Evolutionary conservation across 495 filamentous ascomycete genomes (phyloP).

Genomic region (Trypethelium eluteriae): DNA sequence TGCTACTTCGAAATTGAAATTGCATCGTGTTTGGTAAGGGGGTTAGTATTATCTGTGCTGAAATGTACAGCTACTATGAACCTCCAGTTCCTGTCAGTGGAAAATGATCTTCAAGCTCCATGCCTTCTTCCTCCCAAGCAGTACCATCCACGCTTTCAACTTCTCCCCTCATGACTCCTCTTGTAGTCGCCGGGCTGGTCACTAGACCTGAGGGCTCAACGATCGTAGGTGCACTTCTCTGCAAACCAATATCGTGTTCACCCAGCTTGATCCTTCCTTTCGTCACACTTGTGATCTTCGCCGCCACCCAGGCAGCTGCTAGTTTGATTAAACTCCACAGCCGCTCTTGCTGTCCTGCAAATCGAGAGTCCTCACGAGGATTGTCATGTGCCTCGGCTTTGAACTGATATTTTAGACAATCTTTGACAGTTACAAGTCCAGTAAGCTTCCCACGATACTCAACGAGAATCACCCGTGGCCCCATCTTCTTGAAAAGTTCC

Average conservation of each 20-base stretch:
- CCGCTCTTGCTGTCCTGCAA: conserved; percentile 28
- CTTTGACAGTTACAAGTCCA: conserved; percentile 91
- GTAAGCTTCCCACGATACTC: conserved; percentile 77
- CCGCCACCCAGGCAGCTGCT: conserved; percentile 27
- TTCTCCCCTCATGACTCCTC: not conserved
- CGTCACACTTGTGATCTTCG: conserved; percentile 10
- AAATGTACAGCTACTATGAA: not conserved
- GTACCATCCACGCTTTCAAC: not conserved
- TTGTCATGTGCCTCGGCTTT: conserved; percentile 88
- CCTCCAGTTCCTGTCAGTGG: conserved; percentile 4
- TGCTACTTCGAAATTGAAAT: too few species aligned
- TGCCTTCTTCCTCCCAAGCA: conserved; percentile 7
- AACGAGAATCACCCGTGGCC: conserved; percentile 85
- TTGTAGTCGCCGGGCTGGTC: not conserved
- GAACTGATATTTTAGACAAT: conserved; percentile 96
- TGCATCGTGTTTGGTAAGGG: too few species aligned
- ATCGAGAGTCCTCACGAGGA: conserved; percentile 45
- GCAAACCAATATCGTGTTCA: not conserved
- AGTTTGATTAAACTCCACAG: conserved; percentile 31
- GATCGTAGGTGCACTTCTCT: not conserved
- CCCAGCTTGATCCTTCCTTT: conserved; percentile 6
- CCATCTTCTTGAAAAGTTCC: conserved; percentile 98
- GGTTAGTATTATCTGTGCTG: too few species aligned
- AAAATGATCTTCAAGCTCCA: conserved; percentile 11
- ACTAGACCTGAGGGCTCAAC: conserved; percentile 1